These are phyloP conservation scores for Albizia julibrissin DNA, from an alignment of 306 rosid species.

Conservation along the genomic window DNA sequence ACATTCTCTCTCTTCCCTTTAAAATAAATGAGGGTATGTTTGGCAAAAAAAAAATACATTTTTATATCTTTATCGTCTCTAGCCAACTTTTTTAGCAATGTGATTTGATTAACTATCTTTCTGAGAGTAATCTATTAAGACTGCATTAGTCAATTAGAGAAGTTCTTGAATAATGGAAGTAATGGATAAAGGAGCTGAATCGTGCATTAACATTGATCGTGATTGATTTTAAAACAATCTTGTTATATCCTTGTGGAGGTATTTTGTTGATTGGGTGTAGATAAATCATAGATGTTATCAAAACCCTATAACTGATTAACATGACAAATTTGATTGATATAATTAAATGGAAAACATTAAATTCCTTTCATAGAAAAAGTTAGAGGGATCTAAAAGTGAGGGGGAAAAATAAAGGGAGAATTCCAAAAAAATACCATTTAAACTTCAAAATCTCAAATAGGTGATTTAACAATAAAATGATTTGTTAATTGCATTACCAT, in stretches of 20 bases:
- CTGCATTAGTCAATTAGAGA: slow-evolving; percentile 55
- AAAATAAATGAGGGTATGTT: no score
- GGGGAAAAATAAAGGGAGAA: no score
- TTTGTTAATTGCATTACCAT: no score
- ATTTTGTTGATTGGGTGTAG: slow-evolving; percentile 21
- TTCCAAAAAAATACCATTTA: no score
- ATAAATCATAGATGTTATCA: slow-evolving; percentile 27
- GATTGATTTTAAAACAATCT: not conserved
- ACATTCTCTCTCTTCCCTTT: no score
- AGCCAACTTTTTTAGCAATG: no score
- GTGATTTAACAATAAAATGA: no score
- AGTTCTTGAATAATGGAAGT: slow-evolving; percentile 60
- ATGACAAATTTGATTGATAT: not conserved
- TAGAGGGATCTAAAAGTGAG: not conserved
- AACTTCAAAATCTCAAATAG: no score
- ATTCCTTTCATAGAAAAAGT: not conserved
- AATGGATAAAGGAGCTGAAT: slow-evolving; percentile 68
- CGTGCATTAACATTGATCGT: slow-evolving; percentile 13
- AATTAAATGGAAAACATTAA: not conserved
- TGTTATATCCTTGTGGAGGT: not conserved
- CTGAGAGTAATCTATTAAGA: slow-evolving; percentile 37
- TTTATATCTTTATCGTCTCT: no score
- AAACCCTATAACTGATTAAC: slow-evolving; percentile 18
- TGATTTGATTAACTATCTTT: no score
- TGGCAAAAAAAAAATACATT: no score